These are phyloP conservation scores for Epithele typhae DNA, from an alignment of 768 basidiomycete species.

Conservation along the genomic window DNA sequence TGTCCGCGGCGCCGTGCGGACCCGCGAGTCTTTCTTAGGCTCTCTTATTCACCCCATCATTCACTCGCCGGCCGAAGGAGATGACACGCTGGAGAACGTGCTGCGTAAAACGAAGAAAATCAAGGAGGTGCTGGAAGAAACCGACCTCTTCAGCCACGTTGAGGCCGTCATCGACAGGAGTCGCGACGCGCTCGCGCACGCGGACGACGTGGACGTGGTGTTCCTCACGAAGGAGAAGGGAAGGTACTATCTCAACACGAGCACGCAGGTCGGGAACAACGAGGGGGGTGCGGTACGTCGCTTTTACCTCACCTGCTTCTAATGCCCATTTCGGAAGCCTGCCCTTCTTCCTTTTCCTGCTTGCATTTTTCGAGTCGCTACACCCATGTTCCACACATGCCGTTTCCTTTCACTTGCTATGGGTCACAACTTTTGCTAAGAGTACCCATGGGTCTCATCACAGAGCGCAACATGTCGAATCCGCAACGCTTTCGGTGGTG, in stretches of 20 bases:
- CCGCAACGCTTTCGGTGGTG: conserved; percentile 88
- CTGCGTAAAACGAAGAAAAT: conserved; percentile 68
- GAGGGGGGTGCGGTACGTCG: conserved; percentile 86
- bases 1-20: conserved; percentile 71
- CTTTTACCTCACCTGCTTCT: too few relatives aligned
- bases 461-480: conserved; percentile 79
- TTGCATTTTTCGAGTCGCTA: too few relatives aligned
- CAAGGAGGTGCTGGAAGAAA: conserved; percentile 57
- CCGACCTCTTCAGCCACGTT: conserved; percentile 74
- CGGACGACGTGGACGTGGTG: conserved; percentile 73
- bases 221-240: conserved; percentile 75
- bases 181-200: conserved; percentile 45
- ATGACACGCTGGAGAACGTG: conserved; percentile 53
- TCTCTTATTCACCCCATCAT: conserved; percentile 61
- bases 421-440: too few relatives aligned
- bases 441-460: too few relatives aligned
- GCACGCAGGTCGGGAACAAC: conserved; percentile 89
- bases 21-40: conserved; percentile 77
- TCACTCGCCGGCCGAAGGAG: conserved; percentile 3
- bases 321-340: background rate
- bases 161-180: conserved; percentile 60
- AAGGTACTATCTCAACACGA: conserved; percentile 70
- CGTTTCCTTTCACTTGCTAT: too few relatives aligned
- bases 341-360: too few relatives aligned
- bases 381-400: too few relatives aligned